Percentiles rank a stretch among this genome's conserved stretches.
phyloP scores from a whole-genome alignment of 352 stramenopile genomes.

The Peronospora destructor region DNA sequence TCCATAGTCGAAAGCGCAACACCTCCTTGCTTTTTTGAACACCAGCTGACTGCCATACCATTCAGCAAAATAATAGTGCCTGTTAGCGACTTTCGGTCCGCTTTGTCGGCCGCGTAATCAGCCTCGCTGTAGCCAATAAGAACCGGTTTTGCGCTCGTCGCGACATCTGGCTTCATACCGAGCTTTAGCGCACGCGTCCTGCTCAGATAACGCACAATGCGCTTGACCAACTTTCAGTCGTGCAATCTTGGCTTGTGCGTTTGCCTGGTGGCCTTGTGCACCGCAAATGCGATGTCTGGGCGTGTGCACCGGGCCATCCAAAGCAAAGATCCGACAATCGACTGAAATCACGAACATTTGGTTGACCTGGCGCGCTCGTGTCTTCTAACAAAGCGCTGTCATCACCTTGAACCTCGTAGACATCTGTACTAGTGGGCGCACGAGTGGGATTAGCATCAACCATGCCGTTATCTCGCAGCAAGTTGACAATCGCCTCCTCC shows the following conservation, averaged over 20 bases:
- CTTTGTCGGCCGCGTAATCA: not conserved
- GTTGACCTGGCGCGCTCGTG: not conserved
- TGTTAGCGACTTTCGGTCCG: not conserved
- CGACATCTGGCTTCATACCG: not conserved
- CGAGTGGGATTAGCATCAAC: not conserved
- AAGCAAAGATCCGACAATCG: not conserved
- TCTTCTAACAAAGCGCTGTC: not conserved
- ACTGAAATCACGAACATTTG: not conserved
- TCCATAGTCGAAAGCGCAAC: too few species aligned
- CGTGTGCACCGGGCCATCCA: not conserved
- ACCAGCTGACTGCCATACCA: too few species aligned
- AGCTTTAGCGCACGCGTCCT: not conserved
- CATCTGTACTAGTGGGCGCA: not conserved
- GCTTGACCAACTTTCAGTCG: not conserved
- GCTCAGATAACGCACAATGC: not conserved
- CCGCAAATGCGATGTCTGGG: too few species aligned
- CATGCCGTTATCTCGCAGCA: not conserved
- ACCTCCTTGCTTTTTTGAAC: too few species aligned
- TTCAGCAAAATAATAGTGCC: too few species aligned
- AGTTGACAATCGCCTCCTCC: not conserved
- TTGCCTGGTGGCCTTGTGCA: not conserved
- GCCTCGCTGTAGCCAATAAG: not conserved
- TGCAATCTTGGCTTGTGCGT: not conserved
- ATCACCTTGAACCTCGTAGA: not conserved
- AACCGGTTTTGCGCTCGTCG: not conserved